A percentile compares a stretch with the other conserved stretches of the same genome.
Conservation (phyloP, 2,329 filamentous ascomycete genomes). For the Canariomyces notabilis region DNA sequence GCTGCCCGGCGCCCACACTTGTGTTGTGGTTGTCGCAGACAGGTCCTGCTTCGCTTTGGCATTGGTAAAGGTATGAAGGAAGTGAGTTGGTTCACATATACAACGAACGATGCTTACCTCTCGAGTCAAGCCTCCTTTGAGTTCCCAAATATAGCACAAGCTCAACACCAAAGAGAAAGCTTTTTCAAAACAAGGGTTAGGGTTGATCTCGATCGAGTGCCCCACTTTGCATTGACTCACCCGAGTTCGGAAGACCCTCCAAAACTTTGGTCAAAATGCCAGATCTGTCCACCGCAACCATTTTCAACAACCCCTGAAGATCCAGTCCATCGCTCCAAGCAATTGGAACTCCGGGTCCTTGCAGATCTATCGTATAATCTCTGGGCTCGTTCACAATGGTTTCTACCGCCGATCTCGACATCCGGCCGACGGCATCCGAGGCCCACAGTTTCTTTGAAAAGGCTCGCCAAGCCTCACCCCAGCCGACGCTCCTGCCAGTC, state of each 20-base stretch:
- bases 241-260: not conserved
- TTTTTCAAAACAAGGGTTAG: too few species aligned
- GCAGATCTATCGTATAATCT: not conserved
- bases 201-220: not conserved
- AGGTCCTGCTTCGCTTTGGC: too few species aligned
- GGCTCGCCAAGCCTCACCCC: conserved; percentile 16
- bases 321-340: not conserved
- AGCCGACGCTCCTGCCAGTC: conserved; percentile 66
- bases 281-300: conserved; percentile 4
- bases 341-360: conserved; percentile 3
- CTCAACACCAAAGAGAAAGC: too few species aligned
- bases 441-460: conserved; percentile 23
- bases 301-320: not conserved
- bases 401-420: conserved; percentile 20
- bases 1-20: too few species aligned
- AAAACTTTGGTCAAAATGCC: conserved; percentile 1
- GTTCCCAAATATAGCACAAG: too few species aligned
- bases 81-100: too few species aligned
- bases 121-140: too few species aligned
- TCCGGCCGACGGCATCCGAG: conserved; percentile 22
- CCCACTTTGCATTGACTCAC: not conserved
- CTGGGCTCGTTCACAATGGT: conserved; percentile 12
- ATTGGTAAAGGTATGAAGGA: too few species aligned
- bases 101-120: too few species aligned
- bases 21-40: too few species aligned